Base-by-base conservation (phyloP, 257 asterid genomes). In the Nicotiana obtusifolia region DNA sequence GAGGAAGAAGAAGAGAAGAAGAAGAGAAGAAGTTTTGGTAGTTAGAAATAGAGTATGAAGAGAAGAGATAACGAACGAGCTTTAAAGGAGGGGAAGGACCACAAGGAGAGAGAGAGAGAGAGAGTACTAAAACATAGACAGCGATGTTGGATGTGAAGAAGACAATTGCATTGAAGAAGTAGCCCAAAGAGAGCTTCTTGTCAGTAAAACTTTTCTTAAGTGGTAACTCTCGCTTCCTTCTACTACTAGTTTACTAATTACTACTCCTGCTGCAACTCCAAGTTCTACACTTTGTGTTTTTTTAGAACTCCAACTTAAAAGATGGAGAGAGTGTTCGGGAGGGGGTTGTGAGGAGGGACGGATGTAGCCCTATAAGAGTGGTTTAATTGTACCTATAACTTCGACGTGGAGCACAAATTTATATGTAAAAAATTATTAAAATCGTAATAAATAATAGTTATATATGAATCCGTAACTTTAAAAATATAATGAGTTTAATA, bases 141-240 rank as follows among this genome's bases (percentile, higher is more conserved):
- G 81, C 49, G 87, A 81, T 83, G 86, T 81, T 81, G 90, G 87
- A 85, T 49, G 80, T 80, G 83, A 86, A 61, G 87, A 84, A 84
- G 87, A 84, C 90, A 88, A 82, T 3, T 68, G 87, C 84, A 67
- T 86, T 83, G 89, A 83, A 82, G 86, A 82, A 80, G 86, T 67
- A 73, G 75, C 57, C 64, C 77, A 84, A 56, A 54, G 47, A 33
- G 28, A 62, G 75, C 75, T 75, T 77, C 53, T 69, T 77, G 64
- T 80, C 77, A 62, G 84, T 62, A 77, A 79, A 77, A 28, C 53
- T 1, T 26, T 28, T 31, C 31, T 20, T 26, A 41, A 17, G 4
- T 5, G 20, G 83, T 19, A 52, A 57, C 57, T 37, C 33, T 9
- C 60, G 31, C 57, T 37, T 20, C 14, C 30, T 16, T 81, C 69